Evolutionary conservation across 768 basidiomycete species (phyloP), one percentile per base, ranked within the genome.

Genomic region (Pulveroboletus frians): DNA sequence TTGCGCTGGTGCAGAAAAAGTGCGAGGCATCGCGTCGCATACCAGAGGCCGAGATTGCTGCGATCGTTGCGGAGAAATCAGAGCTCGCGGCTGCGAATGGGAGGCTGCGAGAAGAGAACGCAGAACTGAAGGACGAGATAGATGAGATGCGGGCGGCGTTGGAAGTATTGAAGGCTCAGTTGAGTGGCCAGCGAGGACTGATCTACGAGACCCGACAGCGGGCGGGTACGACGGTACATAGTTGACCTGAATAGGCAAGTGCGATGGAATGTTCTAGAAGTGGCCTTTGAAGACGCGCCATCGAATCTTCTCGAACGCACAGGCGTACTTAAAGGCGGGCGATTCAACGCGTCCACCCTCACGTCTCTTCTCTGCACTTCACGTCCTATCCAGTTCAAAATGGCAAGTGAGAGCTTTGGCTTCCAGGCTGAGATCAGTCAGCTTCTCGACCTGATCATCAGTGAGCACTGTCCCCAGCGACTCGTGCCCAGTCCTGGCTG

Each of bases 381-480:
- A 70, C 50, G 46, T 17, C 32, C 29, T 42, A 35, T 49, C 30
- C 46, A 55, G 60, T 60, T 64, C 47, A 56, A 51, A 72, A 86
- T 88, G 86, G 81, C 85, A 62, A 72, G 83, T 50, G 89, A 92
- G 75, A 85, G 83, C 75, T 92, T 92, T 72, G 90, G 90, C 71
- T 94, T 94, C 84, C 92, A 97, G 72, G 95, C 95, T 69, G 95
- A 98, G 81, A 98, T 99, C 84, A 88, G 86, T 70, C 96, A 98
- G 75, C 79, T 97, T 63, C 81, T 98, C 58, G 95, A 98, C 79
- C 76, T 98, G 68, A 98, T 98, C 78, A 97, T 98, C 82, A 97
- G 89, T 92, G 65, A 51, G 88, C 73, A 10, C 46, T 39, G 1
- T 34, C 30, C 39, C 20, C 4, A 35, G 23, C 52, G 39, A 14